Evolutionary conservation across 495 filamentous ascomycete species (phyloP).

Genomic region (Trichoderma asperelloides): DNA sequence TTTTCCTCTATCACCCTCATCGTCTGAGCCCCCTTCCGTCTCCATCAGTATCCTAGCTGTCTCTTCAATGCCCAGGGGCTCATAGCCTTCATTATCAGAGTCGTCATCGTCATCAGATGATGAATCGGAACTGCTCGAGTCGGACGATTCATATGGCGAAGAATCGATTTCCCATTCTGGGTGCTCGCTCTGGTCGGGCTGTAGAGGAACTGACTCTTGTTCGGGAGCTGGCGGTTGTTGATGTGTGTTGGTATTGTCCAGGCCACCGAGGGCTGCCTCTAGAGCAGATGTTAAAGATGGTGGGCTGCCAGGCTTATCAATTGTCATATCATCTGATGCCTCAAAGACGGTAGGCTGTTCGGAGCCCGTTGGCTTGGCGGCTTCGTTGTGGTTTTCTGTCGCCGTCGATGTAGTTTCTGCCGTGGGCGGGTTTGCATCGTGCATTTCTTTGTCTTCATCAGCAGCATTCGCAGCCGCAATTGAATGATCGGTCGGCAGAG

Average conservation of each 20-base stretch:
- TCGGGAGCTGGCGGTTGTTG: background rate
- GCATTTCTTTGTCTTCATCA: slow-evolving; percentile 9
- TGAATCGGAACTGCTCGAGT: slow-evolving; percentile 44
- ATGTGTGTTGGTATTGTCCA: background rate
- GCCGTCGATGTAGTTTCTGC: background rate
- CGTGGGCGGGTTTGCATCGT: background rate
- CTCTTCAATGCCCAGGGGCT: slow-evolving; percentile 66
- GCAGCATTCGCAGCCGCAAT: slow-evolving; percentile 14
- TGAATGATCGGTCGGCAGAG: slow-evolving; percentile 18
- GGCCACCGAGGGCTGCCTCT: slow-evolving; percentile 30
- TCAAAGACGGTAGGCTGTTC: background rate
- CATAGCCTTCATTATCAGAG: slow-evolving; percentile 62
- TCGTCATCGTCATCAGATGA: slow-evolving; percentile 52
- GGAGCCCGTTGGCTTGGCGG: background rate
- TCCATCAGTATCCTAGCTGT: slow-evolving; percentile 74
- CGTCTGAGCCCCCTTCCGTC: slow-evolving; percentile 58
- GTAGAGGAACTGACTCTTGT: background rate
- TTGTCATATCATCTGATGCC: background rate
- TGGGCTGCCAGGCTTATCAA: background rate
- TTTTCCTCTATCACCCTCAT: slow-evolving; percentile 51
- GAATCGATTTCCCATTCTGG: slow-evolving; percentile 55
- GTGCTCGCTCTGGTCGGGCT: slow-evolving; percentile 11
- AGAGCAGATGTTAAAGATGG: slow-evolving; percentile 30
- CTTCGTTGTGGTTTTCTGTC: background rate
- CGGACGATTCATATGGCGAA: slow-evolving; percentile 45